Evolutionary conservation across 371 early-diverging fungal species (phyloP).

Genomic region (Coemansia sp.): DNA sequence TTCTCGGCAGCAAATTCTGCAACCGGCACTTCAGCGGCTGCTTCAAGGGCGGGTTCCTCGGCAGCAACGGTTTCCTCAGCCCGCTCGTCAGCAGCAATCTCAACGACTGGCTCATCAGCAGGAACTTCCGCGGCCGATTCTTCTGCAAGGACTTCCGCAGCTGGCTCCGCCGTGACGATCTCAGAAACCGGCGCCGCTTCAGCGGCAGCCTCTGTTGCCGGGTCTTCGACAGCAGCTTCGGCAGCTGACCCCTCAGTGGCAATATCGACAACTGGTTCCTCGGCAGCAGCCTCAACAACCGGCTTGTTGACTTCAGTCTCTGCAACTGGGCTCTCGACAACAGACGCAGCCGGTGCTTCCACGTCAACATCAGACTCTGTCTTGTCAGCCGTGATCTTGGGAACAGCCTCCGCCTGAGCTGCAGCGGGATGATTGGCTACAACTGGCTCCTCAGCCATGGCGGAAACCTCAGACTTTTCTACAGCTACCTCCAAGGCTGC

Average conservation of each 20-base stretch:
- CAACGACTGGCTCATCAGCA: too few relatives aligned
- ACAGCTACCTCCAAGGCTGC: background rate
- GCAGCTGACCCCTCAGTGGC: background rate
- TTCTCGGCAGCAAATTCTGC: too few relatives aligned
- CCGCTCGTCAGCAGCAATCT: too few relatives aligned
- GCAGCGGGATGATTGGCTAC: background rate
- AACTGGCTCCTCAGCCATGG: background rate
- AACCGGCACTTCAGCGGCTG: too few relatives aligned
- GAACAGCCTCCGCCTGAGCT: background rate
- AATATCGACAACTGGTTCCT: background rate
- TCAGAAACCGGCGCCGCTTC: background rate
- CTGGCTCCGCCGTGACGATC: too few relatives aligned
- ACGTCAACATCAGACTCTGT: background rate
- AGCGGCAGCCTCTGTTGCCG: background rate
- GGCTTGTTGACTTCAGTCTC: background rate
- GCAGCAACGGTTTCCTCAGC: too few relatives aligned
- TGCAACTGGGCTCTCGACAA: background rate
- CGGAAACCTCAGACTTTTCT: background rate
- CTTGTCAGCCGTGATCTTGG: background rate
- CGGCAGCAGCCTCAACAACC: background rate
- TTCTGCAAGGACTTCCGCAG: too few relatives aligned
- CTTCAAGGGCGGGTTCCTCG: too few relatives aligned
- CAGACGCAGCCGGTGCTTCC: background rate
- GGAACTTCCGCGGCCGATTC: too few relatives aligned
- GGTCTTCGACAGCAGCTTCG: background rate